A percentile compares a stretch with the other conserved stretches of the same genome.
Evolutionary conservation across 495 filamentous ascomycete species (phyloP).

Genomic region (Aspergillus sclerotioniger): DNA sequence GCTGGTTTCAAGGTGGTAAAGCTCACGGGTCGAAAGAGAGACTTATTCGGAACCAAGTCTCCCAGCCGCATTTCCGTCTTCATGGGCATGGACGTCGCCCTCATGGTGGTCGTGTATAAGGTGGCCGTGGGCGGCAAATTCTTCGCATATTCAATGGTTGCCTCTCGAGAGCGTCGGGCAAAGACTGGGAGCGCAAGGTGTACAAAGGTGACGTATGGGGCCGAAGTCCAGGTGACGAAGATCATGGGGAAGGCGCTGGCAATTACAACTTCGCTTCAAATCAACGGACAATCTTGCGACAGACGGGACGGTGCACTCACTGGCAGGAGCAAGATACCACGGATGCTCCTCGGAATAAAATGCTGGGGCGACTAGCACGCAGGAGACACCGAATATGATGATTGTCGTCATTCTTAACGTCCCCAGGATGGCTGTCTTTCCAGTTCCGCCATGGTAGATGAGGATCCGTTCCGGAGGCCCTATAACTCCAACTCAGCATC

Average conservation of each 20-base stretch:
- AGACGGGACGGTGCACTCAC: constrained; percentile 31
- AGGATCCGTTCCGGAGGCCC: constrained; percentile 57
- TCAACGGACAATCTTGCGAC: neutral
- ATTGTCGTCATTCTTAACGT: constrained; percentile 68
- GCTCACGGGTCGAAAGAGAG: constrained; percentile 35
- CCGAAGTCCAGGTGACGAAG: constrained; percentile 62
- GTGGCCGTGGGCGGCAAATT: constrained; percentile 60
- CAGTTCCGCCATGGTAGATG: constrained; percentile 71
- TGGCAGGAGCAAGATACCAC: constrained; percentile 41
- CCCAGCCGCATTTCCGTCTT: constrained; percentile 39
- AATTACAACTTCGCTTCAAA: constrained; percentile 44
- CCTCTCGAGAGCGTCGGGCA: constrained; percentile 66
- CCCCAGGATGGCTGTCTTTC: constrained; percentile 62
- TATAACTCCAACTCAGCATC: constrained; percentile 23
- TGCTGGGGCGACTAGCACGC: constrained; percentile 57
- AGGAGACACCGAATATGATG: constrained; percentile 64
- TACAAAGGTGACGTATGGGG: constrained; percentile 70
- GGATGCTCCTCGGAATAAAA: constrained; percentile 52
- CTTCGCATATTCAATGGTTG: constrained; percentile 61
- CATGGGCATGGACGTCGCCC: constrained; percentile 48
- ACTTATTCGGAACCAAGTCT: constrained; percentile 35
- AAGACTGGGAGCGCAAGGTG: constrained; percentile 67
- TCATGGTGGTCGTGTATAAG: constrained; percentile 71
- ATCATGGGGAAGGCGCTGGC: constrained; percentile 63
- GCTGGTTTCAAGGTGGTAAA: constrained; percentile 38